These are phyloP conservation scores for Xylaria grammica DNA, from an alignment of 495 filamentous ascomycete genomes.

Conservation along the genomic window DNA sequence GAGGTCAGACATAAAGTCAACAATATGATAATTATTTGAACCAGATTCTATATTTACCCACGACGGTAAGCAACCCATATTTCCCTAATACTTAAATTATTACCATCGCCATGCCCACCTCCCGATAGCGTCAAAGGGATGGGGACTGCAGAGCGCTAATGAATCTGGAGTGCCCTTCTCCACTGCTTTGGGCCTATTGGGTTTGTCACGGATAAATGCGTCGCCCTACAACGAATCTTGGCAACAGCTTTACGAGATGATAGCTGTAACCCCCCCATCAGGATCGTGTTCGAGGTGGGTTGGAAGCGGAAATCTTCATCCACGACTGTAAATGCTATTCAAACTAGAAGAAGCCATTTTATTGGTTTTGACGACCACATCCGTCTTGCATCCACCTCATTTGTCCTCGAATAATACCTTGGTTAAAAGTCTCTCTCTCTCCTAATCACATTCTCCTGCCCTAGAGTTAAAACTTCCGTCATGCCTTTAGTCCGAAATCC, in stretches of 20 bases:
- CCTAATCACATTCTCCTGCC: background rate
- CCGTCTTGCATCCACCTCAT: background rate
- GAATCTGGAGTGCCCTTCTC: background rate
- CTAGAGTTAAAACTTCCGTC: background rate
- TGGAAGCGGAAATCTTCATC: background rate
- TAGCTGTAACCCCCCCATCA: background rate
- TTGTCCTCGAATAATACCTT: background rate
- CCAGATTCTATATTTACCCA: too few relatives aligned
- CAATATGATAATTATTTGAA: too few relatives aligned
- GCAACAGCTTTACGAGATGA: background rate
- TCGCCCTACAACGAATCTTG: background rate
- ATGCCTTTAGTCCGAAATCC: slow-evolving; percentile 61
- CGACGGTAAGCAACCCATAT: too few relatives aligned
- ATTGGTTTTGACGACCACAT: background rate
- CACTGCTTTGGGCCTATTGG: slow-evolving; percentile 12
- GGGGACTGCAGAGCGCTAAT: background rate
- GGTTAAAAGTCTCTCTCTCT: background rate
- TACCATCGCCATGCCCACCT: background rate
- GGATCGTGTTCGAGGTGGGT: background rate
- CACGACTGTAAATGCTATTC: background rate
- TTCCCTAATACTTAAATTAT: too few relatives aligned
- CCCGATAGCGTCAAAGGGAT: background rate
- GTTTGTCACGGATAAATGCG: slow-evolving; percentile 17
- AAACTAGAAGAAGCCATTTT: background rate
- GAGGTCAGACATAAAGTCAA: too few relatives aligned